Percentiles rank a stretch among this genome's conserved stretches.
Evolutionary conservation across 129 eudicot genomes (phyloP).

Genomic region (Smallanthus sonchifolius): DNA sequence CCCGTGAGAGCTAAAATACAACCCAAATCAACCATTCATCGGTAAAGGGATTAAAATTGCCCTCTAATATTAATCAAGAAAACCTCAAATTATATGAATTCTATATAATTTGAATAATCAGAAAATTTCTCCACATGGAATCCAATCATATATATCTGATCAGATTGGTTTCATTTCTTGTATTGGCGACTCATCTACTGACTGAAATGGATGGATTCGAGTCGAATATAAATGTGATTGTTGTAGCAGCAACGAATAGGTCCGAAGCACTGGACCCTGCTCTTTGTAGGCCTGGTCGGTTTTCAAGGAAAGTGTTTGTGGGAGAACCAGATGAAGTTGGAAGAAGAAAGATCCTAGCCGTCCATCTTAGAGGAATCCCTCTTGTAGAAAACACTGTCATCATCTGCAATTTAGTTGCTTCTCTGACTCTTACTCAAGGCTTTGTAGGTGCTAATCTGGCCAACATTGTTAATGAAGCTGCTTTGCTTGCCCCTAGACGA

Average conservation of each 20-base stretch:
- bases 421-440: constrained; percentile 94
- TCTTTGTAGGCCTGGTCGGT: constrained; percentile 94
- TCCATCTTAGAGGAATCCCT: constrained; percentile 86
- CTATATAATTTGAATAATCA: background rate
- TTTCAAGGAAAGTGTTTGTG: constrained; percentile 87
- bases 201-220: constrained; percentile 99
- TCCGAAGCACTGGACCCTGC: constrained; percentile 97
- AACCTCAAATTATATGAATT: no score
- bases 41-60: no score
- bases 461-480: constrained; percentile 87
- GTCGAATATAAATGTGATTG: constrained; percentile 71
- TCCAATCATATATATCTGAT: constrained; percentile 7
- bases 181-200: constrained; percentile 46
- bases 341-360: constrained; percentile 77
- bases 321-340: constrained; percentile 96
- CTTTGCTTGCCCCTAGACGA: constrained; percentile 93
- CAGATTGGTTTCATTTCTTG: background rate
- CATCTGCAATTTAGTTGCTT: constrained; percentile 77
- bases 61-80: no score
- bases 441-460: constrained; percentile 97
- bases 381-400: constrained; percentile 64
- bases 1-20: background rate
- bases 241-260: constrained; percentile 93
- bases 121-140: background rate
- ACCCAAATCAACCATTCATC: background rate